Conservation (phyloP, 2,329 filamentous ascomycete genomes). For the Pestalotiopsis sp. region DNA sequence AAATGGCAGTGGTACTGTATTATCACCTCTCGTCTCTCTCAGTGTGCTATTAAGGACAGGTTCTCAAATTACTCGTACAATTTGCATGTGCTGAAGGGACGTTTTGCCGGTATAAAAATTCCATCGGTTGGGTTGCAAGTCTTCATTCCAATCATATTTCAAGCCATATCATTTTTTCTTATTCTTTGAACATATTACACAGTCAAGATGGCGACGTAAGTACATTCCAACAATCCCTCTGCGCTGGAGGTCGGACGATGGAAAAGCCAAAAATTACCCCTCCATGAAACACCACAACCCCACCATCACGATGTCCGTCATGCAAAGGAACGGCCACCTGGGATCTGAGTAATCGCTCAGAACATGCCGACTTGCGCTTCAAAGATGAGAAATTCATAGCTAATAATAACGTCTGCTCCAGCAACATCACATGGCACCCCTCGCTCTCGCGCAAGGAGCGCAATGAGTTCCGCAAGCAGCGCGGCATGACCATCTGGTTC, state of each 20-base stretch:
- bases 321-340: background rate
- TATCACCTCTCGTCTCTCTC: background rate
- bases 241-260: background rate
- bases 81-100: conserved; percentile 5
- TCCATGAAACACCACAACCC: conserved; percentile 19
- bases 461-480: conserved; percentile 74
- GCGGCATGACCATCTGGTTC: conserved; percentile 95
- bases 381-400: background rate
- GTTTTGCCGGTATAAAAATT: conserved; percentile 2
- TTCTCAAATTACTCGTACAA: background rate
- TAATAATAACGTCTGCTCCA: conserved; percentile 34
- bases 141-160: too few relatives aligned
- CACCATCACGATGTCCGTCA: conserved; percentile 18
- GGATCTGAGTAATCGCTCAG: background rate
- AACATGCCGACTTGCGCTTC: background rate
- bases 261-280: conserved; percentile 21
- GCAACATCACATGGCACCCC: conserved; percentile 90
- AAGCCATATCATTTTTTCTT: background rate
- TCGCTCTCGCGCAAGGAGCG: conserved; percentile 80
- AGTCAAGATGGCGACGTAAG: conserved; percentile 8
- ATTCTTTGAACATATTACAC: background rate
- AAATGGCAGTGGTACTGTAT: background rate
- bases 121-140: background rate
- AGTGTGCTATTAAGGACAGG: background rate
- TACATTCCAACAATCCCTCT: background rate